phyloP scores from a whole-genome alignment of 768 basidiomycete species.

The Serendipita vermifera region DNA sequence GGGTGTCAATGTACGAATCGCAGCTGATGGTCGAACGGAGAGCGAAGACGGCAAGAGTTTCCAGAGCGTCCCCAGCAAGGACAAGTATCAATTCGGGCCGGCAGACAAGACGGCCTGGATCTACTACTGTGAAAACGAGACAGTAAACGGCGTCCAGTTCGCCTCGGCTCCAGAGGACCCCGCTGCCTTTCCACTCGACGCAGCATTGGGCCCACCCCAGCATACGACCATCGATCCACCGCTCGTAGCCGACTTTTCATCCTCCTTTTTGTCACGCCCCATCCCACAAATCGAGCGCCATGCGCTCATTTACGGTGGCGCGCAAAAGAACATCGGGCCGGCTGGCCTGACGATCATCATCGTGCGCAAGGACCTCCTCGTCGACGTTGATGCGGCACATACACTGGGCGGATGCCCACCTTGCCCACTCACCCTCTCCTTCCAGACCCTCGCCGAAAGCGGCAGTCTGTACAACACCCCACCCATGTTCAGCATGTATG shows the following conservation, averaged over 20 bases:
- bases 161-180: constrained; percentile 39
- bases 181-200: constrained; percentile 71
- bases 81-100: constrained; percentile 60
- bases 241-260: constrained; percentile 89
- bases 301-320: constrained; percentile 91
- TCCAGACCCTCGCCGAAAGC: constrained; percentile 67
- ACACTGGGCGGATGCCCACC: constrained; percentile 49
- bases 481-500: constrained; percentile 80
- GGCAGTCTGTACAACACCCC: constrained; percentile 87
- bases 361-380: constrained; percentile 87
- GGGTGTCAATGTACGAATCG: constrained; percentile 51
- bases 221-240: constrained; percentile 49
- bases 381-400: constrained; percentile 72
- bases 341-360: constrained; percentile 88
- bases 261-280: constrained; percentile 90
- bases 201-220: constrained; percentile 46
- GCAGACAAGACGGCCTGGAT: constrained; percentile 60
- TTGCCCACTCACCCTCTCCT: constrained; percentile 71
- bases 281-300: constrained; percentile 81
- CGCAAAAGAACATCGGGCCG: constrained; percentile 96
- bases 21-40: constrained; percentile 49
- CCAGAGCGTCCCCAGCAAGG: constrained; percentile 65
- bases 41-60: constrained; percentile 58
- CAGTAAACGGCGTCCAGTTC: constrained; percentile 90
- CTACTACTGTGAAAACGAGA: constrained; percentile 99